Evolutionary conservation across 2,329 filamentous ascomycete species (phyloP), one percentile per base, ranked within the genome.

Genomic region (Zymoseptoria pseudotritici): DNA sequence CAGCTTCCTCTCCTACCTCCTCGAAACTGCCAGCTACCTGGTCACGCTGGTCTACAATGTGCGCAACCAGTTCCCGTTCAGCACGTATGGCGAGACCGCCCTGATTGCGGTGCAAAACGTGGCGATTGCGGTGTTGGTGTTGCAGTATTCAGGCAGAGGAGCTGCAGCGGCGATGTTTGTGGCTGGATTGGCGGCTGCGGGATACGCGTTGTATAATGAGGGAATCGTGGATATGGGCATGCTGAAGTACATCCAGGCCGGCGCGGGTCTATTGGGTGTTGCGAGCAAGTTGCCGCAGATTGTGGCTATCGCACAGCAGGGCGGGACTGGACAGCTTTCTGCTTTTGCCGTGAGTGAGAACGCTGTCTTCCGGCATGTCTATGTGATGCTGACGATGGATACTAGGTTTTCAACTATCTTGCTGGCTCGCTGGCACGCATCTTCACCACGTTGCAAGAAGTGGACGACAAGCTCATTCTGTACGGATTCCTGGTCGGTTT

Each of bases 371-470:
- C 17, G 51, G 51, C 21, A 13, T 19, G 26, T 42, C 13, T 19
- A 36, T 22, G 24, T 42, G 51, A 9, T 29, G 2, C 42, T 53
- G 6, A 22, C 46, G 57, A 59, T 57, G 56, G 17, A 8, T 17
- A 31, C 22, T 70, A 97, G 92, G 91, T 99, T 68, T 96, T 99
- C 83, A 97, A 97, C 81, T 99, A 96, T 77, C 90, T 99, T 70
- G 82, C 87, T 68, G 94, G 95, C 49, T 96, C 91, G 51, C 84
- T 97, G 60, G 90, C 91, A 24, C 89, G 94, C 73, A 96, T 99
- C 78, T 99, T 97, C 77, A 99, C 94, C 31, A 99, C 95, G 8
- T 80, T 99, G 60, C 92, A 97, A 72, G 94, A 99, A 80, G 94
- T 99, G 61, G 89, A 96, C 74, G 94, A 99, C 76, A 92, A 92